Conservation (phyloP, 2,329 filamentous ascomycete genomes). For the Spiromastix sp. region DNA sequence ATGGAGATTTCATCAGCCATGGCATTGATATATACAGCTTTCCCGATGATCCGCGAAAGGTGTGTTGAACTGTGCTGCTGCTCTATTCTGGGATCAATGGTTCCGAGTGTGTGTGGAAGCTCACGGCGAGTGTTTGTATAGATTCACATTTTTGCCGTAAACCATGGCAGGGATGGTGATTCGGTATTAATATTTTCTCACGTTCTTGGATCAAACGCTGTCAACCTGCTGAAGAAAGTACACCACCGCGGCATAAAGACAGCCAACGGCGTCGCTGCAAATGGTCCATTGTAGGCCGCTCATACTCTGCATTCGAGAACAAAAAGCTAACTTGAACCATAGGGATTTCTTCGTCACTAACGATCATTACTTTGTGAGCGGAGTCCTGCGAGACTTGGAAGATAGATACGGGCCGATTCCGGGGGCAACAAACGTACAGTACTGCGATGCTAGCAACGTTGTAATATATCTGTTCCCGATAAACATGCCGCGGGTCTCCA, state of each 20-base stretch:
- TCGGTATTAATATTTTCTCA: not conserved
- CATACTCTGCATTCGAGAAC: not conserved
- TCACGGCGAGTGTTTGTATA: not conserved
- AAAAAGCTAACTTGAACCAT: too few species aligned
- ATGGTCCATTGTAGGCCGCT: not conserved
- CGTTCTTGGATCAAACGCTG: not conserved
- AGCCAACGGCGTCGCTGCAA: not conserved
- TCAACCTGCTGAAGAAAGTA: not conserved
- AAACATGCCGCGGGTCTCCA: too few species aligned
- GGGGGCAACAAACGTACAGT: slow-evolving; percentile 1
- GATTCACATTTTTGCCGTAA: not conserved
- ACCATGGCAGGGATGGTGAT: not conserved
- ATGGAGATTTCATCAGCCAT: not conserved
- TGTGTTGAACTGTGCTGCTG: too few species aligned
- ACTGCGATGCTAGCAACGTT: not conserved
- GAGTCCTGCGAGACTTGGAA: slow-evolving; percentile 1
- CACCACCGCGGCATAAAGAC: not conserved
- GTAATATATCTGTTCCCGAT: too few species aligned
- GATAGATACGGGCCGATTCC: not conserved
- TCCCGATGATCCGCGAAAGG: not conserved
- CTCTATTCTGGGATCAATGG: too few species aligned
- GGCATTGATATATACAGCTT: not conserved
- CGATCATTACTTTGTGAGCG: not conserved
- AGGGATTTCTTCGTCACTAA: not conserved
- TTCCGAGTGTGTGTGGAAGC: too few species aligned